These are phyloP conservation scores for Erythrophleum ivorense DNA, from an alignment of 331 rosid species.

Conservation along the genomic window DNA sequence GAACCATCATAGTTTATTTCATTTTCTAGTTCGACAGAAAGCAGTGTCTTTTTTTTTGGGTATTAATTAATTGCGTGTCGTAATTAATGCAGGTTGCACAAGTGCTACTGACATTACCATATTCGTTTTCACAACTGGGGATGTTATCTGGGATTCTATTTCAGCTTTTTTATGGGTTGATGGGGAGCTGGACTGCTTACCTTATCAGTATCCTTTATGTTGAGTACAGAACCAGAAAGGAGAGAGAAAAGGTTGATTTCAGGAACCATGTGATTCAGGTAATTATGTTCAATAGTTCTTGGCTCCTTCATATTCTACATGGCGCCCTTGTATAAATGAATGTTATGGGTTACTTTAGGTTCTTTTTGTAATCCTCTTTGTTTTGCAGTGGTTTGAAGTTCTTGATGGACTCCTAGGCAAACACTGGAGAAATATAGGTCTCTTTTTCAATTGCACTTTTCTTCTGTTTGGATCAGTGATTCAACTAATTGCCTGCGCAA, in stretches of 20 bases:
- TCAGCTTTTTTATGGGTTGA: constrained; percentile 71
- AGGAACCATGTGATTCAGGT: constrained; percentile 82
- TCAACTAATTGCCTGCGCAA: constrained; percentile 79
- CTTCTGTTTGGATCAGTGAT: constrained; percentile 82
- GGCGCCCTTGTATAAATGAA: not conserved
- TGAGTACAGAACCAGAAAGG: constrained; percentile 82
- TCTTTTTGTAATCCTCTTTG: constrained; percentile 1
- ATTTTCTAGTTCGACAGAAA: not conserved
- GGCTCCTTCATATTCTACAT: not conserved
- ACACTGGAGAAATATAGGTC: constrained; percentile 76
- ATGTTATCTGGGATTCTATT: constrained; percentile 71
- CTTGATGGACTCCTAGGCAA: constrained; percentile 79
- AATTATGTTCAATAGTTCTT: not conserved
- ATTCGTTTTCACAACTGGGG: constrained; percentile 81
- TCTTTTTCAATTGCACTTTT: constrained; percentile 77
- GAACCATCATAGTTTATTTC: not conserved
- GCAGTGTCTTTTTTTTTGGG: not conserved
- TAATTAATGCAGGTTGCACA: constrained; percentile 67
- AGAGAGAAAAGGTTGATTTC: constrained; percentile 76
- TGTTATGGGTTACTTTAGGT: not conserved
- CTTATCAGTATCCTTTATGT: constrained; percentile 75
- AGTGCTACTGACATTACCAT: constrained; percentile 77
- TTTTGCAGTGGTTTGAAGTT: constrained; percentile 80
- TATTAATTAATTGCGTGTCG: not conserved
- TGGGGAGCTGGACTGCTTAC: constrained; percentile 90